A percentile compares a stretch with the other conserved stretches of the same genome.
These are phyloP conservation scores for Boletus vermiculosoides DNA, from an alignment of 768 basidiomycete species.

Conservation along the genomic window DNA sequence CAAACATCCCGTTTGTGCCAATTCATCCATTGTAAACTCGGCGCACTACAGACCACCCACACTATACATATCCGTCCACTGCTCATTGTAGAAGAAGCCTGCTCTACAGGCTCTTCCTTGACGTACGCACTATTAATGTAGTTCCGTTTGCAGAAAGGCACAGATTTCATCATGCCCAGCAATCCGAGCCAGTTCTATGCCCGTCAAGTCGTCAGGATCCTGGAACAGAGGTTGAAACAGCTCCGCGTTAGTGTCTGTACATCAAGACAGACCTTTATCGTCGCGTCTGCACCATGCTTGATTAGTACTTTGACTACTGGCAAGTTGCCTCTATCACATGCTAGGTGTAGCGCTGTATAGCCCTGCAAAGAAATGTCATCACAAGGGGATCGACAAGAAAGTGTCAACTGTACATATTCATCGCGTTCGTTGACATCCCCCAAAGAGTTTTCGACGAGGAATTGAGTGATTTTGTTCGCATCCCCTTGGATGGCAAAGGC, in stretches of 20 bases:
- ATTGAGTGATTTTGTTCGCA: slow-evolving; percentile 39
- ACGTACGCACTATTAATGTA: slow-evolving; percentile 19
- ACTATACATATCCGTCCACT: slow-evolving; percentile 2
- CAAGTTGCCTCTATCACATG: slow-evolving; percentile 75
- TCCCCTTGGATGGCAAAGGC: slow-evolving; percentile 62
- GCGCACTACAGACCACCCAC: neutral
- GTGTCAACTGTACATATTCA: slow-evolving; percentile 62
- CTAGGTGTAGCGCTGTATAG: slow-evolving; percentile 84
- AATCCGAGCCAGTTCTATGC: slow-evolving; percentile 56
- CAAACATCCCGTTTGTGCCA: neutral
- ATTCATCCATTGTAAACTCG: neutral
- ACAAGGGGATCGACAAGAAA: neutral
- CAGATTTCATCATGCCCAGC: slow-evolving; percentile 58
- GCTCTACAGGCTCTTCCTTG: neutral
- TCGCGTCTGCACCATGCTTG: slow-evolving; percentile 58
- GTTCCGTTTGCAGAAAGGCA: slow-evolving; percentile 20
- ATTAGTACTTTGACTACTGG: slow-evolving; percentile 59
- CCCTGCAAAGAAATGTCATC: slow-evolving; percentile 49
- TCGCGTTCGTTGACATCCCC: slow-evolving; percentile 60
- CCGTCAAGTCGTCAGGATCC: slow-evolving; percentile 68
- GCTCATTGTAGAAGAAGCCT: slow-evolving; percentile 12
- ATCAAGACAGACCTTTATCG: slow-evolving; percentile 52
- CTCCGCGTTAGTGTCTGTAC: neutral
- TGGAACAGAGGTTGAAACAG: slow-evolving; percentile 28
- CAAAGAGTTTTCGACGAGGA: slow-evolving; percentile 43